These are phyloP conservation scores for Amphibolis antarctica DNA, from an alignment of 106 monocot genomes.

Conservation along the genomic window DNA sequence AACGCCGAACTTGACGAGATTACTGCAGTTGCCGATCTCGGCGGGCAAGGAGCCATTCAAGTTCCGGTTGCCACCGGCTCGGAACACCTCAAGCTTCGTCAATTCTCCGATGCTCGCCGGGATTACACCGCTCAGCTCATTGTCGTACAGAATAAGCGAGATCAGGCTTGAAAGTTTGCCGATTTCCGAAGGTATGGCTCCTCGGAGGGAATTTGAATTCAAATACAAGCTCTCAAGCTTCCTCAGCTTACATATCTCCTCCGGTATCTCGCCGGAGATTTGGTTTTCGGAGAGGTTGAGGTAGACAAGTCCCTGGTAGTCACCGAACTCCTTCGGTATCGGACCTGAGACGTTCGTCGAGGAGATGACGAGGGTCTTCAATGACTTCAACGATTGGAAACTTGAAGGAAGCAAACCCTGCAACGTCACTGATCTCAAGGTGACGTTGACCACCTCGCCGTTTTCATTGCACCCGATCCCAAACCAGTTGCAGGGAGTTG, in stretches of 20 bases:
- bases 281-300: slow-evolving; percentile 77
- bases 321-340: slow-evolving; percentile 55
- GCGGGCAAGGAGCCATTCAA: slow-evolving; percentile 50
- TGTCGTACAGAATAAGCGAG: slow-evolving; percentile 64
- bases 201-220: slow-evolving; percentile 59
- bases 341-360: slow-evolving; percentile 70
- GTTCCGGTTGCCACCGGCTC: slow-evolving; percentile 72
- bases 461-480: slow-evolving; percentile 57
- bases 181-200: slow-evolving; percentile 51
- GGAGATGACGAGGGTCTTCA: slow-evolving; percentile 49
- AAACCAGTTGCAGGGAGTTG: slow-evolving; percentile 63
- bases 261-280: slow-evolving; percentile 65
- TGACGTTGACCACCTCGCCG: slow-evolving; percentile 31
- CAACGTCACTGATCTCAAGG: slow-evolving; percentile 30
- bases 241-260: slow-evolving; percentile 43
- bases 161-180: slow-evolving; percentile 53
- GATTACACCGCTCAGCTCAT: slow-evolving; percentile 51
- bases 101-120: slow-evolving; percentile 62
- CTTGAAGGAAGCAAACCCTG: slow-evolving; percentile 60
- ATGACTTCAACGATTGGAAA: slow-evolving; percentile 38
- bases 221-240: slow-evolving; percentile 47
- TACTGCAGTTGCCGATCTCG: slow-evolving; percentile 82
- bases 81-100: slow-evolving; percentile 50
- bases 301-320: slow-evolving; percentile 24
- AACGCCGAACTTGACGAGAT: slow-evolving; percentile 56